phyloP scores from a whole-genome alignment of 495 filamentous ascomycete genomes.

The Chaetomium fimeti region DNA sequence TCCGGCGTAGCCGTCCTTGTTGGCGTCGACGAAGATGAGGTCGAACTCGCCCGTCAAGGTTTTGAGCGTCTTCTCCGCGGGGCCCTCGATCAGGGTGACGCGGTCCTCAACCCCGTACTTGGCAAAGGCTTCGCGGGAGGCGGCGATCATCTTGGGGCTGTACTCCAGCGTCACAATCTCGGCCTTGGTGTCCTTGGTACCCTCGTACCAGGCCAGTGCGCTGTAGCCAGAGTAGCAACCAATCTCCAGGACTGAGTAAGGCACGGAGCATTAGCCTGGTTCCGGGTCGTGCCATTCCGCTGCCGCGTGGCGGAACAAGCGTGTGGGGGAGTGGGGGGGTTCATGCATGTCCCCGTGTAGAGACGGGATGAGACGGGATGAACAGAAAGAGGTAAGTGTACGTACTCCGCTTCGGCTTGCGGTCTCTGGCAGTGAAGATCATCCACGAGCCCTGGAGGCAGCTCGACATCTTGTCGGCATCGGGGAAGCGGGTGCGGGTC shows the following conservation, averaged over 20 bases:
- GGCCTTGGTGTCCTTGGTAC: not conserved
- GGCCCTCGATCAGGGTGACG: not conserved
- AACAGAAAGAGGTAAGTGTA: not conserved
- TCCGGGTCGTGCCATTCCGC: too few relatives aligned
- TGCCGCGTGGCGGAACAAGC: not conserved
- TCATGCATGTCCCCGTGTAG: not conserved
- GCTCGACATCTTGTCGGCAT: slow-evolving; percentile 1
- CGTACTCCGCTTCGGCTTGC: not conserved
- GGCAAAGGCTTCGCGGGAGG: not conserved
- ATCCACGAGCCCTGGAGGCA: not conserved
- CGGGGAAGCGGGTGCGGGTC: not conserved
- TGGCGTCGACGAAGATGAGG: slow-evolving; percentile 3
- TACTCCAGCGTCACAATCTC: slow-evolving; percentile 2
- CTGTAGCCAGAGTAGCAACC: not conserved
- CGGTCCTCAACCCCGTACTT: slow-evolving; percentile 1
- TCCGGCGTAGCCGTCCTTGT: not conserved
- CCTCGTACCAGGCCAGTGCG: not conserved
- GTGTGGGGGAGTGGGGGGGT: not conserved
- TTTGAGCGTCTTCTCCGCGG: not conserved
- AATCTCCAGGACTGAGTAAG: not conserved
- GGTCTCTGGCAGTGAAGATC: not conserved
- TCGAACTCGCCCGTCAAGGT: slow-evolving; percentile 1
- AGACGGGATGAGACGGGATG: too few relatives aligned
- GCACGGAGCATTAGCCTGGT: not conserved
- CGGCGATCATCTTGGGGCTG: not conserved